Conservation (phyloP, 306 rosid species). For the Ammopiptanthus mongolicus region DNA sequence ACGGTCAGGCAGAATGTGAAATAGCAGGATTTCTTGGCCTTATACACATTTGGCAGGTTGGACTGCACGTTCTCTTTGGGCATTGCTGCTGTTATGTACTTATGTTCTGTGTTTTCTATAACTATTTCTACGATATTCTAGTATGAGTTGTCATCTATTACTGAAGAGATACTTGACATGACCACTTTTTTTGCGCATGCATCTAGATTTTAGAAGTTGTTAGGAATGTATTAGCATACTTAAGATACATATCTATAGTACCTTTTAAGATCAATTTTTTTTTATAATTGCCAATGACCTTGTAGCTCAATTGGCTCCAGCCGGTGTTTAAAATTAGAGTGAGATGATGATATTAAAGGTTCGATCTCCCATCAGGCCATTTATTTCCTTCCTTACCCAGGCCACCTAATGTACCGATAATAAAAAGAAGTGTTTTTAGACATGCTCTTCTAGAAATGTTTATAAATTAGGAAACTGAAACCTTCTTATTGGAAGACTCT, state of each 20-base stretch:
- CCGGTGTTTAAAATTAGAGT: background rate
- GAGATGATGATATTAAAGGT: background rate
- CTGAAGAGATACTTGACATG: background rate
- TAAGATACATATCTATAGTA: background rate
- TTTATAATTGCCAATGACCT: background rate
- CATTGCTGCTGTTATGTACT: conserved; percentile 2
- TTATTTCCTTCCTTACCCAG: background rate
- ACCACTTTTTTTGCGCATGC: background rate
- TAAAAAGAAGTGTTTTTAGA: no score
- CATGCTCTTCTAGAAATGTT: no score
- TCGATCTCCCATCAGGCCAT: background rate
- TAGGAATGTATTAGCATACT: background rate
- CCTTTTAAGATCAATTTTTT: background rate
- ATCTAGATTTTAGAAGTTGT: background rate
- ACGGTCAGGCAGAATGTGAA: conserved; percentile 75
- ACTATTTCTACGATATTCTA: background rate
- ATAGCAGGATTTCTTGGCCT: conserved; percentile 80
- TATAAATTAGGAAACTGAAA: background rate
- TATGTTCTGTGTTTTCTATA: background rate
- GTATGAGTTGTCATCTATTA: background rate
- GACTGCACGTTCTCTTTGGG: conserved; percentile 10
- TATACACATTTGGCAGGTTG: conserved; percentile 93
- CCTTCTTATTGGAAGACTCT: background rate
- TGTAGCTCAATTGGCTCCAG: background rate
- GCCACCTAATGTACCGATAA: background rate